Evolutionary conservation across 73 alveolate genomes (phyloP).

Genomic region (Paramecium bursaria): DNA sequence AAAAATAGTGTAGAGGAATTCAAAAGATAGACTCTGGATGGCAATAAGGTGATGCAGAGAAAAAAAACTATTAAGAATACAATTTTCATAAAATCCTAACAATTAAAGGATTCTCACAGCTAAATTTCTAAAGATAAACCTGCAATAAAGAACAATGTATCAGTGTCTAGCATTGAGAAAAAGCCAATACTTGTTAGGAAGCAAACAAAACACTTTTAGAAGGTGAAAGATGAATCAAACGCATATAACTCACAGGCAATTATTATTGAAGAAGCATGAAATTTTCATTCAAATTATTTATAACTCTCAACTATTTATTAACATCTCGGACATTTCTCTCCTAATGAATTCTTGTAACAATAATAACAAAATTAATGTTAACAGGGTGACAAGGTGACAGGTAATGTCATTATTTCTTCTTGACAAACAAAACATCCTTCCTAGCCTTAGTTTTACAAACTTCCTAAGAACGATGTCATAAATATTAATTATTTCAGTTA

Average conservation of each 20-base stretch:
- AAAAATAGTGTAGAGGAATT: conserved; percentile 69
- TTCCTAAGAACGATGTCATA: conserved; percentile 39
- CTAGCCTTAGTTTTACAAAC: neutral
- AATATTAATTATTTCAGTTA: conserved; percentile 14
- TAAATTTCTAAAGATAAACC: too few species aligned
- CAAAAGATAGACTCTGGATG: conserved; percentile 57
- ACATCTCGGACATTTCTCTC: conserved; percentile 33
- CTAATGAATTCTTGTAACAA: neutral
- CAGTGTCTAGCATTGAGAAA: too few species aligned
- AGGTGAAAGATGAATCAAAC: too few species aligned
- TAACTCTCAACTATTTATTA: neutral
- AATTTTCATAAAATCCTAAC: neutral
- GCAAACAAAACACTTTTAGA: too few species aligned
- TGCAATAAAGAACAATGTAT: too few species aligned
- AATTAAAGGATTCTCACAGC: too few species aligned
- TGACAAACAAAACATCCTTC: conserved; percentile 31
- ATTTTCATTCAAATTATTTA: too few species aligned
- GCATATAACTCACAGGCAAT: too few species aligned
- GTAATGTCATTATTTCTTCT: neutral
- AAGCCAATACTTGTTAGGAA: too few species aligned
- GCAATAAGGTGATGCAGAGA: neutral
- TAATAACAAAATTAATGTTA: conserved; percentile 35
- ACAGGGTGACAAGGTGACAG: neutral
- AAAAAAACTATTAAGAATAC: conserved; percentile 30
- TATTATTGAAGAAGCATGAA: too few species aligned